A percentile compares a stretch with the other conserved stretches of the same genome.
Conservation (phyloP, 208 protist genomes). For the Tritrichomonas musculus region DNA sequence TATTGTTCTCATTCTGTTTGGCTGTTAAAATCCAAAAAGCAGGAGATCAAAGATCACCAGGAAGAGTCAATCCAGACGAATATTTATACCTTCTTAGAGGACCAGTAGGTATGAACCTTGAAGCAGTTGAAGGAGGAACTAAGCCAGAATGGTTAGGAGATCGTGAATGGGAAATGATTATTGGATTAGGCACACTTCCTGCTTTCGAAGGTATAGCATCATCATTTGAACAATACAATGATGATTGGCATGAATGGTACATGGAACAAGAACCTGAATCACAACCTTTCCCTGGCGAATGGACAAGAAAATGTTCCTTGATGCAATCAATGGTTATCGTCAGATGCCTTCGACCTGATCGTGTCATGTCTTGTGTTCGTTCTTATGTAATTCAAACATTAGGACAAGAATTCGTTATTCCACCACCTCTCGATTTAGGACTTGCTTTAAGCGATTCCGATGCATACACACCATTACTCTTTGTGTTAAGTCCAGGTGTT, state of each 20-base stretch:
- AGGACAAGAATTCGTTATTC: constrained; percentile 83
- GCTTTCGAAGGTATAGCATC: constrained; percentile 59
- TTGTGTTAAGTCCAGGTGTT: constrained; percentile 88
- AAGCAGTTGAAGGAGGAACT: constrained; percentile 62
- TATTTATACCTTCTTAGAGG: constrained; percentile 93
- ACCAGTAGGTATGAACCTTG: constrained; percentile 79
- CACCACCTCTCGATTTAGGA: constrained; percentile 84
- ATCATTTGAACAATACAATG: constrained; percentile 80
- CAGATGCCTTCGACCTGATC: constrained; percentile 87
- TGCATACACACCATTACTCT: constrained; percentile 83
- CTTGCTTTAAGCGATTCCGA: constrained; percentile 77
- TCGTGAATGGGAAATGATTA: constrained; percentile 86
- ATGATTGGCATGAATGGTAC: constrained; percentile 87
- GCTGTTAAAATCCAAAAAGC: constrained; percentile 78
- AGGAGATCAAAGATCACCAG: constrained; percentile 22
- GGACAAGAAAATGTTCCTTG: constrained; percentile 66
- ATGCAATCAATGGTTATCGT: constrained; percentile 91
- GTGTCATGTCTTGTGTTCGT: constrained; percentile 84
- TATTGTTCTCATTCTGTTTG: constrained; percentile 97
- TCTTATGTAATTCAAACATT: constrained; percentile 85
- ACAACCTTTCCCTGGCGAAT: constrained; percentile 81
- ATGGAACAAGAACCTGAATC: constrained; percentile 77
- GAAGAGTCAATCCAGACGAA: constrained; percentile 81
- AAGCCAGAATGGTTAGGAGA: constrained; percentile 92
- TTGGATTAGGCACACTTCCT: constrained; percentile 81